phyloP scores from a whole-genome alignment of 1,284 basidiomycete genomes.

The Clitocybe nebularis region DNA sequence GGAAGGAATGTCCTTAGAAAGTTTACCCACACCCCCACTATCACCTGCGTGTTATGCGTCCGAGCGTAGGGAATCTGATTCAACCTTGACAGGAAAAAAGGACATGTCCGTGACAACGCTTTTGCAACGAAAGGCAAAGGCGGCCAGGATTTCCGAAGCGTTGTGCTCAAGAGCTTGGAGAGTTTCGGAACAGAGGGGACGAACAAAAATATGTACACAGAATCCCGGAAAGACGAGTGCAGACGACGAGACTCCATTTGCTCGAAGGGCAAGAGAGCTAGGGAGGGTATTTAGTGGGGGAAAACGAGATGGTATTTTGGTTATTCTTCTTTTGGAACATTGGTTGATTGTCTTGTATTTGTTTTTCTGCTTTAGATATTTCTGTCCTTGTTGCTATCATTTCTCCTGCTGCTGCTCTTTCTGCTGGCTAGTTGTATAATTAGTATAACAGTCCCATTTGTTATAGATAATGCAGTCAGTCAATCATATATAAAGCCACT shows the following conservation, averaged over 20 bases:
- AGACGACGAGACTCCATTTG: constrained; percentile 63
- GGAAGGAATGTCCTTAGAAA: constrained; percentile 4
- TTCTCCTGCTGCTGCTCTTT: constrained; percentile 39
- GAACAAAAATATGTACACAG: constrained; percentile 4
- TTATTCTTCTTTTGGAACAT: neutral
- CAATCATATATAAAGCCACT: no score
- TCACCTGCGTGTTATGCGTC: constrained; percentile 3
- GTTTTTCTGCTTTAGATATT: constrained; percentile 46
- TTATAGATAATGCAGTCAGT: no score
- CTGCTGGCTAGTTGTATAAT: no score
- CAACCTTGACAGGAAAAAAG: constrained; percentile 5
- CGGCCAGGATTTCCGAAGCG: constrained; percentile 67
- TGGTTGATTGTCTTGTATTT: constrained; percentile 1
- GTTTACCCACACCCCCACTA: neutral
- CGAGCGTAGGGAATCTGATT: neutral
- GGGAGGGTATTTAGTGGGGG: constrained; percentile 66
- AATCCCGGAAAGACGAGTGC: constrained; percentile 10
- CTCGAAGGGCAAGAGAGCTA: constrained; percentile 57
- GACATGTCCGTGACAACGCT: constrained; percentile 18
- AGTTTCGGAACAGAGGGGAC: constrained; percentile 43
- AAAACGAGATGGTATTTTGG: constrained; percentile 67
- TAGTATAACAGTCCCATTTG: no score
- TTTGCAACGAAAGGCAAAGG: constrained; percentile 51
- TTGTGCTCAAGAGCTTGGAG: constrained; percentile 65
- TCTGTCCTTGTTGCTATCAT: constrained; percentile 62